Evolutionary conservation across 2,329 filamentous ascomycete species (phyloP).

Genomic region (Colletotrichum cereale): DNA sequence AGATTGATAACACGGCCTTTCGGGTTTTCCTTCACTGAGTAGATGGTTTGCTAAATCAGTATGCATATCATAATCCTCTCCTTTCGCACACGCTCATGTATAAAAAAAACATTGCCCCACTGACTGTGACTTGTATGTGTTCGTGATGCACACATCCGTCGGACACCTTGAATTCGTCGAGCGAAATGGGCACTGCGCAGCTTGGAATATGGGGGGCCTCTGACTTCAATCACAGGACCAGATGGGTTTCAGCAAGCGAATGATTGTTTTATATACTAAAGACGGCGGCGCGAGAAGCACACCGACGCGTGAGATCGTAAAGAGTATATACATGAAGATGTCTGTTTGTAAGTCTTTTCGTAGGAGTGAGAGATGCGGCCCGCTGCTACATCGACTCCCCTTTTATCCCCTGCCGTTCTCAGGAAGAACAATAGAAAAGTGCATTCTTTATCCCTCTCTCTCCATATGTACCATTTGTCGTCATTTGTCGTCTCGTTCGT

Average conservation of each 20-base stretch:
- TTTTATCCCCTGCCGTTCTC: slow-evolving; percentile 20
- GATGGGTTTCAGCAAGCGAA: slow-evolving; percentile 20
- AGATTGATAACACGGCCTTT: neutral
- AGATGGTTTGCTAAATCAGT: neutral
- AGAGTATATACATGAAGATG: slow-evolving; percentile 35
- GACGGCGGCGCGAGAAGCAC: slow-evolving; percentile 13
- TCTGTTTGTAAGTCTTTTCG: slow-evolving; percentile 1
- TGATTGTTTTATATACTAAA: slow-evolving; percentile 39
- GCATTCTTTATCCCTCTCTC: slow-evolving; percentile 23
- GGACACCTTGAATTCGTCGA: neutral
- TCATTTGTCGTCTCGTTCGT: too few relatives aligned
- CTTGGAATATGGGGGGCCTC: neutral
- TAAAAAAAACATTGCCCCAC: neutral
- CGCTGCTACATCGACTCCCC: slow-evolving; percentile 7
- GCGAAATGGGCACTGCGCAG: neutral
- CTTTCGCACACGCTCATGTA: neutral
- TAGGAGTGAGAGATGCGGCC: slow-evolving; percentile 18
- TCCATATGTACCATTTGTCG: neutral
- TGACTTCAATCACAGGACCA: neutral
- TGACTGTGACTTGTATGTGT: neutral
- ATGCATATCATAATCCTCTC: neutral
- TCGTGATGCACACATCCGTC: neutral
- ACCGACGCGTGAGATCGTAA: slow-evolving; percentile 1
- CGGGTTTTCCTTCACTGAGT: neutral
- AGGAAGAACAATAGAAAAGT: neutral